Percentiles rank a stretch among this genome's conserved stretches.
These are phyloP conservation scores for Leccinellum luteum DNA, from an alignment of 768 basidiomycete species.

Conservation along the genomic window DNA sequence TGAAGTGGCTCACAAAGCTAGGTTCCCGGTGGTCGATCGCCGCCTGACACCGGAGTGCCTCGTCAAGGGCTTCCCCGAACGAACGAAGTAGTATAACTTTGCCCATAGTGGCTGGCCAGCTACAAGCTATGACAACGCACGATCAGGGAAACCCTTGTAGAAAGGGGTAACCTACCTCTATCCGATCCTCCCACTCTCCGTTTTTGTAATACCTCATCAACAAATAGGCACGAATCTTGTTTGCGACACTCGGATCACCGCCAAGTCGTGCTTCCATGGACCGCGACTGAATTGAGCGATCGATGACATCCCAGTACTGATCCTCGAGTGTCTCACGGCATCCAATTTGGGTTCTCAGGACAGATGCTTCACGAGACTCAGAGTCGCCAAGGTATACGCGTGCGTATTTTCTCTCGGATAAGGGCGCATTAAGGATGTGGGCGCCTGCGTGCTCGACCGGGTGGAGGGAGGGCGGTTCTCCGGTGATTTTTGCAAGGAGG, in stretches of 20 bases:
- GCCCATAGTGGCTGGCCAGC: constrained; percentile 92
- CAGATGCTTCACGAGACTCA: constrained; percentile 62
- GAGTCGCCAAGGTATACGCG: constrained; percentile 66
- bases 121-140: constrained; percentile 54
- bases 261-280: constrained; percentile 86
- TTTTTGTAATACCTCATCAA: constrained; percentile 77
- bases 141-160: background rate
- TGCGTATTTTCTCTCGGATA: constrained; percentile 82
- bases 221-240: constrained; percentile 88
- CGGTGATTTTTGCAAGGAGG: constrained; percentile 71
- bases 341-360: constrained; percentile 75
- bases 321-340: constrained; percentile 81
- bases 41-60: constrained; percentile 66
- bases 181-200: constrained; percentile 80
- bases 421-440: constrained; percentile 76
- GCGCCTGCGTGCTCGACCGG: constrained; percentile 77
- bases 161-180: constrained; percentile 60
- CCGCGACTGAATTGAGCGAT: constrained; percentile 75
- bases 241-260: constrained; percentile 85
- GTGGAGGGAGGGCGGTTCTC: constrained; percentile 71
- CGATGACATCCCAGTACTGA: constrained; percentile 83
- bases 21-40: constrained; percentile 76
- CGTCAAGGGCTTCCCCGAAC: constrained; percentile 87
- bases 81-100: constrained; percentile 86
- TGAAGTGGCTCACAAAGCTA: constrained; percentile 80